Evolutionary conservation across 2,329 filamentous ascomycete species (phyloP).

Genomic region (Epichloe elymi): DNA sequence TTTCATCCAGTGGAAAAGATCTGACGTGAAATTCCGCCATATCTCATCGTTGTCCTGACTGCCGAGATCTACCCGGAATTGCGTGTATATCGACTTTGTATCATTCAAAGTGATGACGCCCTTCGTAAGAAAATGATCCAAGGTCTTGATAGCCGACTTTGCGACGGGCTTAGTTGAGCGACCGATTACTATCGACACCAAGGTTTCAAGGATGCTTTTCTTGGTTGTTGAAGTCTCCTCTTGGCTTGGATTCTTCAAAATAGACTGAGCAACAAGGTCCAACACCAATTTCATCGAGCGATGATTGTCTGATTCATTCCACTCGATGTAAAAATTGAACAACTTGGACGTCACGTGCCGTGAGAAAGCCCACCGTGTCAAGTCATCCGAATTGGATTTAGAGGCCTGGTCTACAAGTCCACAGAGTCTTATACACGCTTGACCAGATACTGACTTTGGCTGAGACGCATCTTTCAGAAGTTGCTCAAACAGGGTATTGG

Average conservation of each 20-base stretch:
- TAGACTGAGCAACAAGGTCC: conserved; percentile 40
- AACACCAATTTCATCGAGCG: conserved; percentile 50
- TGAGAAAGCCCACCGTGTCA: conserved; percentile 39
- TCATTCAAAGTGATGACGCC: conserved; percentile 36
- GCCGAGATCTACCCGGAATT: conserved; percentile 18
- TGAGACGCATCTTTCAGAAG: conserved; percentile 37
- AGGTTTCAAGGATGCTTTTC: conserved; percentile 32
- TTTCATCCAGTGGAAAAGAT: conserved; percentile 42
- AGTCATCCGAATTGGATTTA: conserved; percentile 29
- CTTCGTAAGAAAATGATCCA: conserved; percentile 54
- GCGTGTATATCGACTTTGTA: conserved; percentile 29
- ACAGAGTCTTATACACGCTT: conserved; percentile 44
- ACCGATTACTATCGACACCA: conserved; percentile 46
- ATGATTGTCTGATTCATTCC: conserved; percentile 53
- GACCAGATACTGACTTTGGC: conserved; percentile 41
- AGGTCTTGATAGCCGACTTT: conserved; percentile 55
- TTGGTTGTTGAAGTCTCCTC: conserved; percentile 27
- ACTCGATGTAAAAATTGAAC: conserved; percentile 52
- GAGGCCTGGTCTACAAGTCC: conserved; percentile 48
- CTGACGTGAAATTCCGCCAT: conserved; percentile 38
- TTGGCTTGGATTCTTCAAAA: conserved; percentile 34
- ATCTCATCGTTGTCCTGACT: conserved; percentile 12
- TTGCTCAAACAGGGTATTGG: conserved; percentile 30
- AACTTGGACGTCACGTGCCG: conserved; percentile 33
- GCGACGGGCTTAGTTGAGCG: conserved; percentile 49